Conservation (phyloP, 2,329 filamentous ascomycete genomes). For the Fusarium torulosum region DNA sequence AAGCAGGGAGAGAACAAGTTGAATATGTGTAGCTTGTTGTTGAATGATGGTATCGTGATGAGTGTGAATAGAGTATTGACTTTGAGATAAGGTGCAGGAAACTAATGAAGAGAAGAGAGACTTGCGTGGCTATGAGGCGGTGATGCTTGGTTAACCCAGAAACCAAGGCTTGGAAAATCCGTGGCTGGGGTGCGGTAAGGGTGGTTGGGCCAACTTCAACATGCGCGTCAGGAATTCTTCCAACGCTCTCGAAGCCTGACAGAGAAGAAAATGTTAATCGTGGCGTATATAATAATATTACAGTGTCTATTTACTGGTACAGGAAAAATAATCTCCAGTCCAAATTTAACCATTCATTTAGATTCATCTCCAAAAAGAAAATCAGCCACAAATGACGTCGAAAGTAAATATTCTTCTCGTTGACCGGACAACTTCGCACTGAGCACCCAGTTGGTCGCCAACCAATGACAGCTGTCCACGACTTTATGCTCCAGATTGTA, state of each 20-base stretch:
- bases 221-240: slow-evolving; percentile 8
- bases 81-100: slow-evolving; percentile 11
- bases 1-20: slow-evolving; percentile 4
- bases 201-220: slow-evolving; percentile 39
- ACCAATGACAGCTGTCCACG: slow-evolving; percentile 41
- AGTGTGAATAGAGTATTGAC: slow-evolving; percentile 1
- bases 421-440: slow-evolving; percentile 46
- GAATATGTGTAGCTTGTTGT: neutral
- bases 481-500: slow-evolving; percentile 26
- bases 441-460: neutral
- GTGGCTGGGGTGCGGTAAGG: slow-evolving; percentile 46
- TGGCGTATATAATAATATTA: no score
- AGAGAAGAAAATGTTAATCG: neutral
- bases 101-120: slow-evolving; percentile 10
- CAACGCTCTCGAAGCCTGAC: slow-evolving; percentile 1
- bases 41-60: slow-evolving; percentile 5
- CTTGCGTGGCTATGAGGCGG: slow-evolving; percentile 30
- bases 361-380: neutral
- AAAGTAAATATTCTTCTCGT: slow-evolving; percentile 48
- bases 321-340: fast-evolving
- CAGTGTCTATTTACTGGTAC: neutral
- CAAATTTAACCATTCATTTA: neutral
- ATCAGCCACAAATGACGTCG: slow-evolving; percentile 49
- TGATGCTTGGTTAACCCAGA: slow-evolving; percentile 49
- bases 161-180: slow-evolving; percentile 43